phyloP scores from a whole-genome alignment of 805 yeast genomes.

The Hanseniaspora mollemarum region DNA sequence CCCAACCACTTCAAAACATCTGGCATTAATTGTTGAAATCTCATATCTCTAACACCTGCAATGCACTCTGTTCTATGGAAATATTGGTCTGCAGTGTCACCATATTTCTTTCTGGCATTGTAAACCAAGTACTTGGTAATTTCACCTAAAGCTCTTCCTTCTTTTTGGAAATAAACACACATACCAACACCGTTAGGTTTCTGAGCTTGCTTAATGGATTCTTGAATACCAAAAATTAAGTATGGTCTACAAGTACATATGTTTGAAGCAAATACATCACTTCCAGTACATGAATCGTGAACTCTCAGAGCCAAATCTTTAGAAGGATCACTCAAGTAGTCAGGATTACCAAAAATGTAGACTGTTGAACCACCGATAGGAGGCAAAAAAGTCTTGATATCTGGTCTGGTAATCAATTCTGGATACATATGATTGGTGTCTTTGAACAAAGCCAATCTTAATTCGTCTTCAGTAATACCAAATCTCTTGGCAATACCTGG shows the following conservation, averaged over 20 bases:
- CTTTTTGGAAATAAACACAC: constrained; percentile 56
- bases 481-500: constrained; percentile 60
- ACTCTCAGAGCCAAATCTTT: constrained; percentile 47
- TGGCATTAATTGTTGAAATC: constrained; percentile 63
- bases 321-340: constrained; percentile 40
- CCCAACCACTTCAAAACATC: constrained; percentile 59
- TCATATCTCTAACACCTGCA: constrained; percentile 63
- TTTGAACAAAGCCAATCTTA: constrained; percentile 51
- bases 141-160: constrained; percentile 60
- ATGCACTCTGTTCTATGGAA: constrained; percentile 59
- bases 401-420: constrained; percentile 56
- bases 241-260: constrained; percentile 63
- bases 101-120: constrained; percentile 59
- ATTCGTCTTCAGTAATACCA: constrained; percentile 43
- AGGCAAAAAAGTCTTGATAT: constrained; percentile 52
- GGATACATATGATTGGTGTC: constrained; percentile 66
- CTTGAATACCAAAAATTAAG: constrained; percentile 52
- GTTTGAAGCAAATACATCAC: constrained; percentile 58
- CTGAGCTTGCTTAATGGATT: constrained; percentile 60
- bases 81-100: constrained; percentile 57
- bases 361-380: constrained; percentile 62
- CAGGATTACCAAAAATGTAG: constrained; percentile 54
- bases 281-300: constrained; percentile 61
- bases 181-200: constrained; percentile 48
- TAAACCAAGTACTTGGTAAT: constrained; percentile 59